Evolutionary conservation across 2,329 filamentous ascomycete genomes (phyloP).

Genomic region (Penicillium fuscoglaucum): DNA sequence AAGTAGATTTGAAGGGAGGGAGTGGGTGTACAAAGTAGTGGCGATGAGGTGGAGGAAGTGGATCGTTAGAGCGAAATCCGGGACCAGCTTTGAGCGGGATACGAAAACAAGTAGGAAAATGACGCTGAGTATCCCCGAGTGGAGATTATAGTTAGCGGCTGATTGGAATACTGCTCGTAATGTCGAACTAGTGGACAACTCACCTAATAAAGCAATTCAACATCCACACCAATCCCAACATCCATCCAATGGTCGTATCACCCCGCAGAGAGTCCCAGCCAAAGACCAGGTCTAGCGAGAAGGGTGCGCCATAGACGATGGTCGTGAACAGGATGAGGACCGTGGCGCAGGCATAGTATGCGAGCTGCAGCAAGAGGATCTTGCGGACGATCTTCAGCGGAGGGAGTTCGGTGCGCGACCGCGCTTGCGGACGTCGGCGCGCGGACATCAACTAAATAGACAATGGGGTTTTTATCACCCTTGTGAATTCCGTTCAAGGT

Average conservation of each 20-base stretch:
- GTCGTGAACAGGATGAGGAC: constrained; percentile 67
- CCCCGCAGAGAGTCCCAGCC: constrained; percentile 65
- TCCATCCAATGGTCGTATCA: constrained; percentile 70
- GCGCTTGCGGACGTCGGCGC: constrained; percentile 62
- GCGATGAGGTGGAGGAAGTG: constrained; percentile 79
- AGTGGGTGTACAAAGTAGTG: constrained; percentile 74
- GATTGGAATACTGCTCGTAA: background rate
- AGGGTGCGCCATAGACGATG: constrained; percentile 62
- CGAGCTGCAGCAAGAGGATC: constrained; percentile 64
- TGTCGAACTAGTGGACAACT: constrained; percentile 35
- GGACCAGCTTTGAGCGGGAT: constrained; percentile 86
- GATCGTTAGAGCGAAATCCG: constrained; percentile 89
- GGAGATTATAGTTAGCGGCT: background rate
- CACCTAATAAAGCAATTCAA: constrained; percentile 66
- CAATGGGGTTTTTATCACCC: background rate
- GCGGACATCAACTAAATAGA: constrained; percentile 38
- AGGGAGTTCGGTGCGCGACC: constrained; percentile 65
- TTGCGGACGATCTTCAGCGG: constrained; percentile 67
- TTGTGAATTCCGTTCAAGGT: background rate
- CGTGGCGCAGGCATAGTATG: constrained; percentile 64
- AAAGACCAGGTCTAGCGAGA: constrained; percentile 60
- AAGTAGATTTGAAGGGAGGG: constrained; percentile 72
- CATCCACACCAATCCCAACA: constrained; percentile 66
- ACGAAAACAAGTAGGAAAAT: constrained; percentile 81
- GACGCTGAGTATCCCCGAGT: constrained; percentile 55